A percentile compares a stretch with the other conserved stretches of the same genome.
Evolutionary conservation across 2,329 filamentous ascomycete genomes (phyloP).

Genomic region (Sporothrix protearum): DNA sequence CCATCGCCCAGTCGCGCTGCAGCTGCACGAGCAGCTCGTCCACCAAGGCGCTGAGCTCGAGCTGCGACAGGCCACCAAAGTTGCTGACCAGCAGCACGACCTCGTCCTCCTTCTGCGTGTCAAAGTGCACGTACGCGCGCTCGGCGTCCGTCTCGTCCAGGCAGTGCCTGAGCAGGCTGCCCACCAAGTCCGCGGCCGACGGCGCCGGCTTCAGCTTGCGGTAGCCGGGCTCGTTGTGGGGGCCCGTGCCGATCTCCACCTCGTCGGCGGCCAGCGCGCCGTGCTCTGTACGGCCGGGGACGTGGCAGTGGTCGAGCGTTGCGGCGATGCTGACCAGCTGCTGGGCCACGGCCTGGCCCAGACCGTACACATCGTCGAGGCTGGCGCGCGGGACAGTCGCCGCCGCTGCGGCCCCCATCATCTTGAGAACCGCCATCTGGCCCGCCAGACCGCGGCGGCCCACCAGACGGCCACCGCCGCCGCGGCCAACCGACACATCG

Average conservation of each 20-base stretch:
- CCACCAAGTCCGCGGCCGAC: conserved; percentile 48
- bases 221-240: conserved; percentile 64
- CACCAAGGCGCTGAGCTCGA: conserved; percentile 54
- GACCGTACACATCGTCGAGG: conserved; percentile 49
- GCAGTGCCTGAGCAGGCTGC: conserved; percentile 57
- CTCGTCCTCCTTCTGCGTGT: conserved; percentile 44
- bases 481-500: conserved; percentile 60
- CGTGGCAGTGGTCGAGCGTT: conserved; percentile 59
- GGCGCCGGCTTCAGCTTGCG: conserved; percentile 53
- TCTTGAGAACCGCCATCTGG: conserved; percentile 57
- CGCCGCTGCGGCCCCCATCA: conserved; percentile 51
- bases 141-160: conserved; percentile 55
- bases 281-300: conserved; percentile 51
- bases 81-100: conserved; percentile 55
- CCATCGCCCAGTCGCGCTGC: conserved; percentile 45
- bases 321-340: conserved; percentile 57
- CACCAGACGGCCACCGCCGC: conserved; percentile 55
- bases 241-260: conserved; percentile 62
- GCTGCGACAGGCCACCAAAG: conserved; percentile 56
- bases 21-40: conserved; percentile 54
- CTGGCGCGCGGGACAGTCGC: conserved; percentile 41
- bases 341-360: conserved; percentile 48
- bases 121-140: conserved; percentile 49
- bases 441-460: conserved; percentile 60
- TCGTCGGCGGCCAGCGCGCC: conserved; percentile 48